These are phyloP conservation scores for Fimicolochytrium jonesii DNA, from an alignment of 192 early-diverging fungal species.

Conservation along the genomic window DNA sequence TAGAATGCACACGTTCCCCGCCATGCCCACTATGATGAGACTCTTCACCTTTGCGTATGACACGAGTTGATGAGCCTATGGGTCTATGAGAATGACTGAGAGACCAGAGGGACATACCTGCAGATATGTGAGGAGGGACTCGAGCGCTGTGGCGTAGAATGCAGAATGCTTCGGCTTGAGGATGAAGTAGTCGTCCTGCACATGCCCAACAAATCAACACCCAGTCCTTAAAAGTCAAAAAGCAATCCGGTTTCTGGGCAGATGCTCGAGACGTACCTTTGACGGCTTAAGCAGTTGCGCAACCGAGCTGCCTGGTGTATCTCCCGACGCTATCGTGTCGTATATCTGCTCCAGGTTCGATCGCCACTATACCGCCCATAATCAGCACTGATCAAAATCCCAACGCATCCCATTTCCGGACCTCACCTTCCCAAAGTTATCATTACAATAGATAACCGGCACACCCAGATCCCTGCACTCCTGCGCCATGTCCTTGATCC, in stretches of 20 bases:
- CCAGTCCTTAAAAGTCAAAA: background rate
- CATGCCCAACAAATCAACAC: background rate
- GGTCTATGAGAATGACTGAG: no score
- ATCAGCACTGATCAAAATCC: no score
- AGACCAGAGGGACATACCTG: no score
- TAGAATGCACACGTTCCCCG: slow-evolving; percentile 18
- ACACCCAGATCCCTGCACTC: slow-evolving; percentile 7
- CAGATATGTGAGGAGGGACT: slow-evolving; percentile 8
- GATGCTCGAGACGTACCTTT: background rate
- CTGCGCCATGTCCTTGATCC: background rate
- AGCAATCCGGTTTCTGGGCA: background rate
- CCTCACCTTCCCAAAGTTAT: slow-evolving; percentile 16
- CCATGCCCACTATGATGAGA: slow-evolving; percentile 20
- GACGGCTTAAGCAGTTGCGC: slow-evolving; percentile 14
- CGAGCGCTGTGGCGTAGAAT: slow-evolving; percentile 18
- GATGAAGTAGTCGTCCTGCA: slow-evolving; percentile 17
- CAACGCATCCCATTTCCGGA: no score
- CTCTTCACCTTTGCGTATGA: slow-evolving; percentile 13
- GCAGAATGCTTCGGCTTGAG: slow-evolving; percentile 20
- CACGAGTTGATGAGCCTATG: no score
- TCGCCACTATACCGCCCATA: background rate
- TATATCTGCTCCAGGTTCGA: slow-evolving; percentile 13
- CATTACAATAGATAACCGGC: slow-evolving; percentile 17
- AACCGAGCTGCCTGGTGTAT: slow-evolving; percentile 12
- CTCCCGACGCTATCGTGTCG: background rate